Evolutionary conservation across 345 rosid genomes (phyloP).

Genomic region (Lumnitzera littorea): DNA sequence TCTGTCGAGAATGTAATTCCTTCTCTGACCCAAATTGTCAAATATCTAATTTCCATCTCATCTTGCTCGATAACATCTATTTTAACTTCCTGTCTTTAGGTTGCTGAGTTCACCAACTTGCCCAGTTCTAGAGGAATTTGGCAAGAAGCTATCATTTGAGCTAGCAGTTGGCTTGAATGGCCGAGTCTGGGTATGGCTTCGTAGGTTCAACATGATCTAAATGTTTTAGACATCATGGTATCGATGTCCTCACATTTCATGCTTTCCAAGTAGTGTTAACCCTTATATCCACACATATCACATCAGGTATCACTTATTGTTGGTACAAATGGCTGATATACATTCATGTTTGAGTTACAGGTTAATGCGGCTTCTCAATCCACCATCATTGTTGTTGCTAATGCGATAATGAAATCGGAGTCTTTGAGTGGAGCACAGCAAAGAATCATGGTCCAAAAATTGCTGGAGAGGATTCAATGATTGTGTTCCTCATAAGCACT

Average conservation of each 20-base stretch:
- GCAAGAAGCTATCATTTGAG: slow-evolving; percentile 71
- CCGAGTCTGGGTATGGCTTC: slow-evolving; percentile 53
- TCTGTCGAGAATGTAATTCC: slow-evolving; percentile 62
- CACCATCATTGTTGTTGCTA: slow-evolving; percentile 42
- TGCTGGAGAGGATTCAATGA: slow-evolving; percentile 55
- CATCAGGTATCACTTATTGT: too few species aligned
- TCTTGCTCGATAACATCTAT: not conserved
- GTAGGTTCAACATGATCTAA: too few species aligned
- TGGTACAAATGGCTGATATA: not conserved
- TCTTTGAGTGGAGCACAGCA: slow-evolving; percentile 55
- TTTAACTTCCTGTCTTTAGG: slow-evolving; percentile 24
- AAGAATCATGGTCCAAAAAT: slow-evolving; percentile 62
- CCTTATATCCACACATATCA: too few species aligned
- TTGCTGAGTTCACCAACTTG: slow-evolving; percentile 63
- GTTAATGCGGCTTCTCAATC: slow-evolving; percentile 58
- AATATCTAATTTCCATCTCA: not conserved
- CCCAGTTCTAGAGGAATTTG: slow-evolving; percentile 73
- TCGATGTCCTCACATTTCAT: too few species aligned
- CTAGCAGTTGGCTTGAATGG: slow-evolving; percentile 82
- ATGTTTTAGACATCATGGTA: too few species aligned
- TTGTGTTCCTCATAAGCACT: not conserved
- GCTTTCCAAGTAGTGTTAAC: too few species aligned
- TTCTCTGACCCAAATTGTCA: not conserved
- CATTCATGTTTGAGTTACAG: slow-evolving; percentile 14
- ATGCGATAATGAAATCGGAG: slow-evolving; percentile 73